Evolutionary conservation across 768 basidiomycete genomes (phyloP), one percentile per base, ranked within the genome.

Genomic region (Chlorophyllum brunneum): DNA sequence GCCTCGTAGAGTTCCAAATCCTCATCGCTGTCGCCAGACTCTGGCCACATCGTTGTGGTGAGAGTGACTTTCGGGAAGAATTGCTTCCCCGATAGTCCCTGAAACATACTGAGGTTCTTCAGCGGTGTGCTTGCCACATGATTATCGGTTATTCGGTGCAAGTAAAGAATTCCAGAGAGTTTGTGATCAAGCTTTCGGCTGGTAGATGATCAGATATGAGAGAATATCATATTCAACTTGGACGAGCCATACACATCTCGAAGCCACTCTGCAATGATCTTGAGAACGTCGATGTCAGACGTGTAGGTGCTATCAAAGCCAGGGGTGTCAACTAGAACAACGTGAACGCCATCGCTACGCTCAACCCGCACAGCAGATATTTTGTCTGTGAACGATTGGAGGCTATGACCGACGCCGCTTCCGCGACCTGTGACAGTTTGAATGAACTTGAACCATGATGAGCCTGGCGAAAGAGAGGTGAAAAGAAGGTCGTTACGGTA

Each of bases 321-420:
- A 2, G 58, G 58, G 1, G 58, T 54, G 29, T 59, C 58, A 44
- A 59, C 58, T 9, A 59, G 48, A 24, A 56, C 48, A 37, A 54
- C 18, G 4, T 49, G 10, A 15, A 18, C 20, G 16, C 23, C 16
- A 16, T 49, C 47, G 7, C 8, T 11, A 16, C 23, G n/a, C 10
- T 8, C 22, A 16, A 55, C 6, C 10, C 40, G 40, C 13, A 42
- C 7, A 7, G 54, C 31, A 5, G 37, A 23, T 1, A 55, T 27
- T 3, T 27, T 2, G 9, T 26, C 22, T 27, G 54, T 55, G 20
- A n/a, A 49, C 7, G 54, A 55, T 11, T 26, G 22, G 5, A 55
- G 26, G 10, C 31, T 37, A 13, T 48, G 39, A 10, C 47, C 47
- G 15, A 55, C 39, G 3, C 33, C 23, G 11, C n/a, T 18, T 8